Base-by-base conservation (phyloP, 2,329 filamentous ascomycete genomes). In the Pseudofabraea citricarpa region DNA sequence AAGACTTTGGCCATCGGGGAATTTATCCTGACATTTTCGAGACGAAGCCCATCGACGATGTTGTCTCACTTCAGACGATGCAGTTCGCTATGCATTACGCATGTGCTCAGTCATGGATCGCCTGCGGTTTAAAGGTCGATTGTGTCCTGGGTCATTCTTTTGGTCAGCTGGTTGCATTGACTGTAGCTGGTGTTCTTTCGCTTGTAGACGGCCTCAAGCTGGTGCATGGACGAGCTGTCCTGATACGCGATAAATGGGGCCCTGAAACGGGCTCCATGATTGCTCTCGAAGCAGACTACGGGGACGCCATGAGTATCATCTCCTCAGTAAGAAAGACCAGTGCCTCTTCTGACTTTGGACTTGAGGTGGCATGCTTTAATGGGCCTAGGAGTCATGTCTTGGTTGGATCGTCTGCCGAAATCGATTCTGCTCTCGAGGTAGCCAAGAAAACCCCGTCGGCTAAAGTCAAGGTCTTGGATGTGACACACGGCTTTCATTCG, bases 151-250 rank as follows among this genome's bases (percentile, higher is more conserved):
- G 68, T 0, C 67, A 71, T 44, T 67, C 62, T 41, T 61, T 70
- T 35, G 67, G 67, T 2, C 54, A 70, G 40, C 47, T 69, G 1
- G 63, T 64, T 0, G 66, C 65, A 1, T 44, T 70, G 7, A 52
- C 51, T n/a, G 52, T 69, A 0, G 57, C 63, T 6, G 64, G 64
- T 0, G 49, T 48, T 1, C 47, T 69, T 1, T 54, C 54, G 1
- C 37, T 68, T 1, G 9, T 47, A 2, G 62, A 67, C 36, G 50
- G 49, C 2, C n/a, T 69, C 9, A 57, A 43, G 18, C 29, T 64
- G 2, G 51, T 66, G 5, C 51, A 53, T 1, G 52, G 40, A 0
- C 53, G 68, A 9, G 67, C 67, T 2, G 31, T 27, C 1, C 26
- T 69, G 5, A 59, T 70, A 3, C 26, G 53, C 13, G 44, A 47